Conservation (phyloP, 345 rosid genomes). For the Streptanthus diversifolius region DNA sequence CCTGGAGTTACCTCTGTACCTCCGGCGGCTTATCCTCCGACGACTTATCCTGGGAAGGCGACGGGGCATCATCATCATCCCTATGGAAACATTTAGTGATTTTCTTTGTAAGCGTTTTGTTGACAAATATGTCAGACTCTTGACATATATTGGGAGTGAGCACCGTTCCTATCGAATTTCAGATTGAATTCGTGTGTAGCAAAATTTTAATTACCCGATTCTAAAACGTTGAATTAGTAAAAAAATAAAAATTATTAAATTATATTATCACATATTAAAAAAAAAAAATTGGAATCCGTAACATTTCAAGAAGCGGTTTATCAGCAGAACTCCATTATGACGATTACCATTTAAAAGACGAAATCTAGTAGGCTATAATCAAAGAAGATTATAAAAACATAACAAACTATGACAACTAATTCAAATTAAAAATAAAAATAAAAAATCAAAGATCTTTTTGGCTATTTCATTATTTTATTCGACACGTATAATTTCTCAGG, state of each 20-base stretch:
- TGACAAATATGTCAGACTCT: neutral
- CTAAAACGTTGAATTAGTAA: no score
- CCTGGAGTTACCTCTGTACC: neutral
- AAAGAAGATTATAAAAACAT: no score
- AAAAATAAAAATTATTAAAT: no score
- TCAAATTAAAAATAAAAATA: no score
- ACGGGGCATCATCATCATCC: constrained; percentile 11
- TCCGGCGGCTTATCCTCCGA: neutral
- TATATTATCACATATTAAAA: neutral
- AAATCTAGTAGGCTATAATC: no score
- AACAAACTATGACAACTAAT: no score
- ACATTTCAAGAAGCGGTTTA: no score
- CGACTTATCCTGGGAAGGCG: neutral
- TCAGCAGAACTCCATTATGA: no score
- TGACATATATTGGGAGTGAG: neutral
- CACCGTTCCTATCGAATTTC: neutral
- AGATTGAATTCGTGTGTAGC: neutral
- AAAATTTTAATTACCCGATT: neutral
- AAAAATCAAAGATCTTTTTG: no score
- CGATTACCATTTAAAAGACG: no score
- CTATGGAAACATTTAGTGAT: neutral
- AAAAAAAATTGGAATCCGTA: neutral
- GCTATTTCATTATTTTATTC: no score
- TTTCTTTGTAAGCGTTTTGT: neutral
- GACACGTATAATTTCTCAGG: no score